phyloP scores from a whole-genome alignment of 2,329 filamentous ascomycete species.

The Alternaria postmessia region DNA sequence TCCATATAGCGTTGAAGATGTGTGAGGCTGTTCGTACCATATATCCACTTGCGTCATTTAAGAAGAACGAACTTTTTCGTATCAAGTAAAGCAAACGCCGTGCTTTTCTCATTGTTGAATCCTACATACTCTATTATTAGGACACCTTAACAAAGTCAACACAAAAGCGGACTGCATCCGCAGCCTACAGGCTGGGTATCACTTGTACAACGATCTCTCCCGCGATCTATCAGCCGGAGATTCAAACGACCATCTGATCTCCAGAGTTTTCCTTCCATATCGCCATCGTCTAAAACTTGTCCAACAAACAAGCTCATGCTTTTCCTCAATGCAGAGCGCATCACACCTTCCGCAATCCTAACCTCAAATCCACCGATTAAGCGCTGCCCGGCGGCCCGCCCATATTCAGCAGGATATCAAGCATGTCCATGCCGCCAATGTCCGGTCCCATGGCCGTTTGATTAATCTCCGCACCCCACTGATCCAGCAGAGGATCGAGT shows the following conservation, averaged over 20 bases:
- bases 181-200: not conserved
- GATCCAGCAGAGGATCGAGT: constrained; percentile 67
- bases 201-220: not conserved
- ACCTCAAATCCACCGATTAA: not conserved
- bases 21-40: not conserved
- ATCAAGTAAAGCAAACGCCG: not conserved
- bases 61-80: not conserved
- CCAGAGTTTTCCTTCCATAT: not conserved
- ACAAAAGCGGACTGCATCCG: not conserved
- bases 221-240: not conserved
- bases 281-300: not conserved
- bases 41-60: not conserved
- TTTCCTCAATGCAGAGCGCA: not conserved
- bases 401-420: constrained; percentile 57
- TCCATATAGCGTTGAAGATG: not conserved
- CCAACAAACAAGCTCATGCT: not conserved
- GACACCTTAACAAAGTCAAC: not conserved
- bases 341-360: not conserved
- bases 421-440: constrained; percentile 65
- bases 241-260: not conserved
- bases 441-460: constrained; percentile 67
- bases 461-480: constrained; percentile 65
- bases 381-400: constrained; percentile 39
- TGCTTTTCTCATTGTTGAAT: not conserved
- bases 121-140: not conserved